Evolutionary conservation across 495 filamentous ascomycete species (phyloP).

Genomic region (Darksidea phi): DNA sequence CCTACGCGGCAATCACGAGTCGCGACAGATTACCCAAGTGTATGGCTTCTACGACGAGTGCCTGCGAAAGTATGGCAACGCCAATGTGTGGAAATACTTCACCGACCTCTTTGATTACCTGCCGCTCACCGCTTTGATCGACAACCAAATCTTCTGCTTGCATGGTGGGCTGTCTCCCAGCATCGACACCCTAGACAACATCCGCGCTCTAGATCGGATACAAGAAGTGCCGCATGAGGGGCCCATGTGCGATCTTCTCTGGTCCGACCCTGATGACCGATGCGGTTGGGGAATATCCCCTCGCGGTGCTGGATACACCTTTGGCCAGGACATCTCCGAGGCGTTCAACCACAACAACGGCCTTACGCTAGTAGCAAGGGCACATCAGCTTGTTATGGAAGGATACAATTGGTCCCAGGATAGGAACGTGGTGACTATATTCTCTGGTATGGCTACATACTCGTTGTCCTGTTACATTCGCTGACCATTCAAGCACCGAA

Average conservation of each 20-base stretch:
- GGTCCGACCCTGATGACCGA: slow-evolving; percentile 97
- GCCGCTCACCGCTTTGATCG: slow-evolving; percentile 94
- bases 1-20: slow-evolving; percentile 96
- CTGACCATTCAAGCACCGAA: slow-evolving; percentile 69
- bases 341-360: slow-evolving; percentile 99
- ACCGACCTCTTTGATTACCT: slow-evolving; percentile 99
- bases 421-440: slow-evolving; percentile 96
- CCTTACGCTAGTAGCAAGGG: slow-evolving; percentile 88
- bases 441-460: slow-evolving; percentile 67
- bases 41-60: slow-evolving; percentile 99
- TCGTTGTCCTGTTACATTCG: neutral
- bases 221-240: slow-evolving; percentile 98
- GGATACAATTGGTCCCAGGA: slow-evolving; percentile 99
- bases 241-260: slow-evolving; percentile 97
- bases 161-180: slow-evolving; percentile 94
- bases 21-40: slow-evolving; percentile 93
- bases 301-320: slow-evolving; percentile 95
- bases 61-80: slow-evolving; percentile 90
- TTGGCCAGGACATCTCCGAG: slow-evolving; percentile 98
- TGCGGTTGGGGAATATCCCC: slow-evolving; percentile 99
- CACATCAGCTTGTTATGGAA: slow-evolving; percentile 97
- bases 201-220: slow-evolving; percentile 89
- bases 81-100: slow-evolving; percentile 99
- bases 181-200: slow-evolving; percentile 98
- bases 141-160: slow-evolving; percentile 99